phyloP scores from a whole-genome alignment of 179 eudicot genomes.

The Beta lomatogona region DNA sequence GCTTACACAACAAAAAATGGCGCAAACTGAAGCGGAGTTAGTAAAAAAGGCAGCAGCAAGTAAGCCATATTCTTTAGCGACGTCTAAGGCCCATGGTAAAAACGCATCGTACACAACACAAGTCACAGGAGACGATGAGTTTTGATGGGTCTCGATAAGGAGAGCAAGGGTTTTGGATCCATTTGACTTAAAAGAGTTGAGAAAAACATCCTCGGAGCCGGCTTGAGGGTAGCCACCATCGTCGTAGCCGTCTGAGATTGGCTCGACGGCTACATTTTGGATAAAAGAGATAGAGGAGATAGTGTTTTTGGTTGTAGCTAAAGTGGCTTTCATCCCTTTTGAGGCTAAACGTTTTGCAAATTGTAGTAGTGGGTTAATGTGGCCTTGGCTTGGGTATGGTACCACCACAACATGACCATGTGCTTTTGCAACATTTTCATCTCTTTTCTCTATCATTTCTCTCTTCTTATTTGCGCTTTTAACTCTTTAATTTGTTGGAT shows the following conservation, averaged over 20 bases:
- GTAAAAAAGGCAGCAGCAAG: slow-evolving; percentile 58
- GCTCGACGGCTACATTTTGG: slow-evolving; percentile 24
- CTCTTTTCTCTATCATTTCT: neutral
- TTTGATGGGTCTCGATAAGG: slow-evolving; percentile 29
- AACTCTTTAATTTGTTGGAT: no score
- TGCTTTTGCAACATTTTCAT: neutral
- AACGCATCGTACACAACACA: slow-evolving; percentile 60
- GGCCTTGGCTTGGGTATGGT: slow-evolving; percentile 63
- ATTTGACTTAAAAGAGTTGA: slow-evolving; percentile 27
- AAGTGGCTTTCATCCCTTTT: slow-evolving; percentile 42
- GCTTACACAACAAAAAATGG: slow-evolving; percentile 34
- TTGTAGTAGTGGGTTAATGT: slow-evolving; percentile 56
- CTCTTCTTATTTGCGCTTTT: no score
- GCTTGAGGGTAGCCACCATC: slow-evolving; percentile 31
- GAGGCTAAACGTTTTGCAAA: slow-evolving; percentile 48
- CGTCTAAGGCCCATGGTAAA: slow-evolving; percentile 60
- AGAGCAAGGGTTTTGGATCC: slow-evolving; percentile 39
- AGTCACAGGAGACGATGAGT: slow-evolving; percentile 33
- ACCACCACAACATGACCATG: slow-evolving; percentile 42
- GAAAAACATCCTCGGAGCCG: slow-evolving; percentile 35
- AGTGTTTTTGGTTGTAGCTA: slow-evolving; percentile 37
- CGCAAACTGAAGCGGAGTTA: slow-evolving; percentile 36
- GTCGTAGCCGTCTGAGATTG: slow-evolving; percentile 53
- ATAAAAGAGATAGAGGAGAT: slow-evolving; percentile 20
- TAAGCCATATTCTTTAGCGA: slow-evolving; percentile 47